Percentiles rank a stretch among this genome's conserved stretches.
Conservation (phyloP, 257 asterid genomes). For the Nicotiana benthamiana region DNA sequence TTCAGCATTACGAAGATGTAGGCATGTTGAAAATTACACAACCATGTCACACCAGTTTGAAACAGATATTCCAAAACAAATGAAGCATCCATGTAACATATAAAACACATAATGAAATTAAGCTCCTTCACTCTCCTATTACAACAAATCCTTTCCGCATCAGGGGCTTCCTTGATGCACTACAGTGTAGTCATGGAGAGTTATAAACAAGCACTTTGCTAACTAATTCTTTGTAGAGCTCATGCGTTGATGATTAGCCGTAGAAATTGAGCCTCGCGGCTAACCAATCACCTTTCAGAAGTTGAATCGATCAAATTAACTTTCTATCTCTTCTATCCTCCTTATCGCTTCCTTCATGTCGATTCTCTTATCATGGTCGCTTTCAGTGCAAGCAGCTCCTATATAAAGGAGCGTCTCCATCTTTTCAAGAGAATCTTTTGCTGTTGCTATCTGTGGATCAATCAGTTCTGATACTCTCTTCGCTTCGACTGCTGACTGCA, state of each 20-base stretch:
- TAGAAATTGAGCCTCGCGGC: neutral
- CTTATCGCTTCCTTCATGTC: conserved; percentile 64
- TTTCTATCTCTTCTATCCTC: conserved; percentile 54
- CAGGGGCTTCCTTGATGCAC: neutral
- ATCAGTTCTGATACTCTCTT: conserved; percentile 42
- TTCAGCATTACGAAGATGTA: neutral
- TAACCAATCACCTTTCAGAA: neutral
- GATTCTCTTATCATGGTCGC: conserved; percentile 36
- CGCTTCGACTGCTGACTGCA: conserved; percentile 33
- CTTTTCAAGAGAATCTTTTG: conserved; percentile 19
- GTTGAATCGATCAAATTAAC: conserved; percentile 9
- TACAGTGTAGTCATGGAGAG: neutral
- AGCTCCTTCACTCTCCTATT: neutral
- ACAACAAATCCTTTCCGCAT: neutral
- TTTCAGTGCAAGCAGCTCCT: conserved; percentile 59
- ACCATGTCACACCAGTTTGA: neutral
- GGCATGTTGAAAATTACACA: neutral
- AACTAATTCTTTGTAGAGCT: neutral
- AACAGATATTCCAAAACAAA: neutral
- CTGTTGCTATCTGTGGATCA: conserved; percentile 57
- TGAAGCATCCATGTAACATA: neutral
- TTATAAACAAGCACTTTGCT: too few relatives aligned
- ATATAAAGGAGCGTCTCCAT: conserved; percentile 53
- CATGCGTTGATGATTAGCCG: neutral
- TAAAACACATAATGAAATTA: neutral